Base-by-base conservation (phyloP, 805 yeast species). In the Nakazawaea wickerhamii region DNA sequence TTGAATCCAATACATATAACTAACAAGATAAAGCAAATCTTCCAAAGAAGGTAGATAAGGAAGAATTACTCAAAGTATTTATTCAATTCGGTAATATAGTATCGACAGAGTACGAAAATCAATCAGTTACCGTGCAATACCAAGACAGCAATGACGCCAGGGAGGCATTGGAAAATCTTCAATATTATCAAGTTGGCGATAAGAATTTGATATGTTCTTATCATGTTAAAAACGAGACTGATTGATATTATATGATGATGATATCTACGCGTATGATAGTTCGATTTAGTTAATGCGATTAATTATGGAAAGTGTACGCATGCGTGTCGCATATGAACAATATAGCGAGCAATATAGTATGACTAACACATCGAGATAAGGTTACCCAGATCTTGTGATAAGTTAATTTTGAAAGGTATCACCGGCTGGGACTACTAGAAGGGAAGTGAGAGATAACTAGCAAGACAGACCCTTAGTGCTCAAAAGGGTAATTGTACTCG, bases 61-160 rank as follows among this genome's bases (percentile, higher is more conserved):
- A 41, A 7, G 39, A 36, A 5, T 18, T 41, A 14, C 20, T 30
- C n/a, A 36, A 30, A 17, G 18, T 41, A 5, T 33, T 38, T 4
- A 28, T 43, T 9, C 41, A 37, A 35, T 43, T 43, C 22, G 46
- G 46, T 11, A 25, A 18, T 9, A 27, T 43, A 6, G 33, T 23
- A 1, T 15, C 31, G 7, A 36, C 33, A 4, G n/a, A 22, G 5
- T 30, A 30, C n/a, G 33, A 41, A n/a, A 25, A 36, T 4, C 21
- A 41, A 10, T 22, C 26, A 5, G 27, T 41, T 7, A 4, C 18
- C 6, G 33, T 41, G 13, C 25, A 30, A 20, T 41, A 35, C 14
- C 33, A 30, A 17, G 20, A 30, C 13, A 27, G 8, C 2, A 14
- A 15, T 1, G 45, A 41, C 18, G 25, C 35, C 5, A 25, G 14